Evolutionary conservation across 495 filamentous ascomycete genomes (phyloP), one percentile per base, ranked within the genome.

Genomic region (Jackrogersella minutella): DNA sequence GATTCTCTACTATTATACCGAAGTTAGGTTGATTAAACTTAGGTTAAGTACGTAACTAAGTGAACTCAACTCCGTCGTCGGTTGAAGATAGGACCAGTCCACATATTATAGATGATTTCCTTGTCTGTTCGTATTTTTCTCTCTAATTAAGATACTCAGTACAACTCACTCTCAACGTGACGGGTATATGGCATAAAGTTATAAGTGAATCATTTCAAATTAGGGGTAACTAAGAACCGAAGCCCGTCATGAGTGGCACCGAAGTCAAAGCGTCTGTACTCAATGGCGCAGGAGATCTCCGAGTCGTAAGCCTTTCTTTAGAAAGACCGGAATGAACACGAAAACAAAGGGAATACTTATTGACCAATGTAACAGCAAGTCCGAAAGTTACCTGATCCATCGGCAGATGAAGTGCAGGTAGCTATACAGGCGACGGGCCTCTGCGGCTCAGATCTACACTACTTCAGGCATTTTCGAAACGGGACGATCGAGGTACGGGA

Each of bases 381-480:
- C n/a, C 76, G 85, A 31, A 31, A 68, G 41, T 66, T 86, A 21
- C 61, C 73, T 14, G 10, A 71, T 10, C 85, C 84, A 21, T 60
- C 62, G 5, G 62, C 80, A n/a, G 67, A 76, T 39, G 86, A 88
- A 58, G 80, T 89, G 28, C 86, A 86, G 65, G 72, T 90, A 39
- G 74, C 82, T 21, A 73, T 90, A 58, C 82, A 82, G 22, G 70
- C 83, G 5, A 90, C 87, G 0, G 87, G 87, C 34, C 81, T 90
- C 60, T 90, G 88, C 78, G 88, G 88, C 61, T 88, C 86, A 3
- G 88, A 90, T 72, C 80, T 90, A 17, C 87, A 90, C 77, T 89
- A 90, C 80, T 90, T 82, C 78, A 76, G 78, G 50, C 87, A 89
- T 77, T 87, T 81, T 78, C 84, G 85, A 66, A 90, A 90, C 72